phyloP scores from a whole-genome alignment of 1,284 basidiomycete species.

The Xerocomus nothofagi region DNA sequence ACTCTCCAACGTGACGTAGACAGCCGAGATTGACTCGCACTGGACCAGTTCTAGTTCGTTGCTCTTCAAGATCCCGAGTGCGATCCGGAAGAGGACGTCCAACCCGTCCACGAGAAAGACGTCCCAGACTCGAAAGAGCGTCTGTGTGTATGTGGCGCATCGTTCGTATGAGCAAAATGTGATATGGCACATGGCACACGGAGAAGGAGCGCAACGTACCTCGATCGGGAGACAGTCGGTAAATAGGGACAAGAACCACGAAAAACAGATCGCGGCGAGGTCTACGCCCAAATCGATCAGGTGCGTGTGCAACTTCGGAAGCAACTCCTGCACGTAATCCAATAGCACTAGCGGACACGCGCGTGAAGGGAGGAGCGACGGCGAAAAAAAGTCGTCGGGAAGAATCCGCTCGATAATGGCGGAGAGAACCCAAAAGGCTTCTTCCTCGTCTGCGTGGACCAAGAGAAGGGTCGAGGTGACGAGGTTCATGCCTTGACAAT shows the following conservation, averaged over 20 bases:
- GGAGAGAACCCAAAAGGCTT: slow-evolving; percentile 94
- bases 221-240: slow-evolving; percentile 96
- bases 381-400: slow-evolving; percentile 83
- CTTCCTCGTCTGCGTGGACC: slow-evolving; percentile 91
- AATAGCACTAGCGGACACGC: slow-evolving; percentile 91
- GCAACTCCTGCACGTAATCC: slow-evolving; percentile 78
- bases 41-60: slow-evolving; percentile 82
- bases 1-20: slow-evolving; percentile 85
- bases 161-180: not conserved
- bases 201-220: slow-evolving; percentile 45
- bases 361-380: slow-evolving; percentile 82
- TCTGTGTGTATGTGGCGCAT: slow-evolving; percentile 43
- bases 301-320: slow-evolving; percentile 78
- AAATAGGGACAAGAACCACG: slow-evolving; percentile 96
- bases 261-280: slow-evolving; percentile 93
- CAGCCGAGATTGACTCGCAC: slow-evolving; percentile 80
- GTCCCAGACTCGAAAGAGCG: slow-evolving; percentile 91
- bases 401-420: slow-evolving; percentile 87
- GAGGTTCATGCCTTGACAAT: slow-evolving; percentile 95
- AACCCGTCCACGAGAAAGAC: slow-evolving; percentile 94
- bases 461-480: slow-evolving; percentile 92
- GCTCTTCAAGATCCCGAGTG: slow-evolving; percentile 81
- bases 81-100: slow-evolving; percentile 89
- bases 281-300: slow-evolving; percentile 84
- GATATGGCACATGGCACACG: not conserved